Percentiles rank a stretch among this genome's conserved stretches.
These are phyloP conservation scores for Acer negundo DNA, from an alignment of 345 rosid genomes.

Conservation along the genomic window DNA sequence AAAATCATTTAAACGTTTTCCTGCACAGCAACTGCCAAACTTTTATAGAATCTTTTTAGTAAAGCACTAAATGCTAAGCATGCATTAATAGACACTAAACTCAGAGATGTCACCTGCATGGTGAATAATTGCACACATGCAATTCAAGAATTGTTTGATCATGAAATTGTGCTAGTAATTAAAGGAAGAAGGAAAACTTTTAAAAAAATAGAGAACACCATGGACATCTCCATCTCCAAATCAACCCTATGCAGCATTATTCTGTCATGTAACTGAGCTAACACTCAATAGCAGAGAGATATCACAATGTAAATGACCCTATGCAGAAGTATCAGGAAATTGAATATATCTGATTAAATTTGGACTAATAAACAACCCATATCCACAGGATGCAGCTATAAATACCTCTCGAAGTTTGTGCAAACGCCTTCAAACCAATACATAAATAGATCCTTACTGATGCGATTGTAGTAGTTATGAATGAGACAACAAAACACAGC, in stretches of 20 bases:
- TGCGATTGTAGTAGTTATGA: slow-evolving; percentile 52
- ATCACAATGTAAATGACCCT: neutral
- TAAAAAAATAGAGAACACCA: neutral
- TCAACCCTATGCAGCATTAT: neutral
- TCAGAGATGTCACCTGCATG: slow-evolving; percentile 3
- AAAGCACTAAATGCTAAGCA: neutral
- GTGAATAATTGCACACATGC: neutral
- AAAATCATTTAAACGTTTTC: neutral
- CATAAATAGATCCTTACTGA: slow-evolving; percentile 57
- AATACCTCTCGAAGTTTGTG: slow-evolving; percentile 78
- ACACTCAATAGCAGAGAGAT: neutral
- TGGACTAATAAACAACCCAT: neutral
- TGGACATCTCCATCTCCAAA: neutral
- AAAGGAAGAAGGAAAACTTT: neutral
- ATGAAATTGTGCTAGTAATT: neutral
- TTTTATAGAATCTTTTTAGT: neutral
- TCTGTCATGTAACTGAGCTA: neutral
- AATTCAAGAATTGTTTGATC: slow-evolving; percentile 1
- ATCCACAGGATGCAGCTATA: neutral
- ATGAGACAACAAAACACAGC: slow-evolving; percentile 75
- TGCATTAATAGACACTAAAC: neutral
- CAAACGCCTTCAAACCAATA: slow-evolving; percentile 88
- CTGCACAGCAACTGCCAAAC: neutral
- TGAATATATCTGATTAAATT: neutral
- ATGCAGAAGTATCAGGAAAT: neutral